Evolutionary conservation across 2,329 filamentous ascomycete genomes (phyloP).

Genomic region (Colletotrichum sp.): DNA sequence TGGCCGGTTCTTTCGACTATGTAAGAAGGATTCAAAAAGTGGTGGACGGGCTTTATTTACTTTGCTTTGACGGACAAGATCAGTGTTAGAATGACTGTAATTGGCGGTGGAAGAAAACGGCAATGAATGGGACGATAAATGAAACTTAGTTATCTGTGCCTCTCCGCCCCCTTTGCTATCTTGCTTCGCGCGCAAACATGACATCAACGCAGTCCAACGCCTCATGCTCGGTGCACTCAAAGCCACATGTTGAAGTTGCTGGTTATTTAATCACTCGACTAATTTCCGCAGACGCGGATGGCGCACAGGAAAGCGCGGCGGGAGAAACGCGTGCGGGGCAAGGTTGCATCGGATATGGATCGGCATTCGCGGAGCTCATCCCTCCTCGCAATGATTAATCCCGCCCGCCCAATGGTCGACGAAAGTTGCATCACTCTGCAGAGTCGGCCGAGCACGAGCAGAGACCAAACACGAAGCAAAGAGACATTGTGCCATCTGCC

Average conservation of each 20-base stretch:
- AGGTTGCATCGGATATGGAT: neutral
- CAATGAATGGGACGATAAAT: neutral
- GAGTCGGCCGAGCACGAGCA: neutral
- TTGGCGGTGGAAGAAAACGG: too few relatives aligned
- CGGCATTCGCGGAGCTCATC: neutral
- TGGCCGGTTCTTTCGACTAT: too few relatives aligned
- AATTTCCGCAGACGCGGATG: neutral
- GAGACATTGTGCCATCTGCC: neutral
- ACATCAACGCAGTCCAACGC: neutral
- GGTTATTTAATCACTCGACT: too few relatives aligned
- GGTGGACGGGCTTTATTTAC: too few relatives aligned
- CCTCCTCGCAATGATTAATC: neutral
- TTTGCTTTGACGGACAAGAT: too few relatives aligned
- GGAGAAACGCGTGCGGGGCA: neutral
- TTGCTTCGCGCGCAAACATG: neutral
- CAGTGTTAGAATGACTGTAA: too few relatives aligned
- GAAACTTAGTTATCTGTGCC: neutral
- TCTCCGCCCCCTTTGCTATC: neutral
- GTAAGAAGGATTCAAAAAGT: too few relatives aligned
- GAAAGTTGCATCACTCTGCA: neutral
- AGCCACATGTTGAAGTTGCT: too few relatives aligned
- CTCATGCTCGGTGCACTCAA: neutral
- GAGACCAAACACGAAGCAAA: neutral
- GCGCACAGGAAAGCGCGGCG: neutral
- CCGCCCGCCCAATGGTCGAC: neutral